Conservation (phyloP, 495 filamentous ascomycete species). For the Penicillium bialowiezense region DNA sequence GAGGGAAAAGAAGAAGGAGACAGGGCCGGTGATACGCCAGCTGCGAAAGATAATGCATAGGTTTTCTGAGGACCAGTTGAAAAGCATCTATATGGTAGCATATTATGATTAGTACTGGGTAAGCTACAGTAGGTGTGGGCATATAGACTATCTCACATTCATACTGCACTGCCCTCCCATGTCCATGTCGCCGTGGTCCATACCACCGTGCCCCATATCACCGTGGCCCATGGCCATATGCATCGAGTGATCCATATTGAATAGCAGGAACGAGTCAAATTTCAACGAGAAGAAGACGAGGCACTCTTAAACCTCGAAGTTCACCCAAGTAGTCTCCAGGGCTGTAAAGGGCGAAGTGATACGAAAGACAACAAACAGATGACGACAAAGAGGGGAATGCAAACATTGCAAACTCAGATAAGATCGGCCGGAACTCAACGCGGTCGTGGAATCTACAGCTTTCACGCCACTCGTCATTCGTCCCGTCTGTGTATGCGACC, state of each 20-base stretch:
- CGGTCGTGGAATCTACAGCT: no score
- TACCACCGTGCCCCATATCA: slow-evolving; percentile 40
- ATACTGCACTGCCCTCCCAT: slow-evolving; percentile 72
- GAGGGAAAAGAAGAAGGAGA: slow-evolving; percentile 75
- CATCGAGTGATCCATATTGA: slow-evolving; percentile 39
- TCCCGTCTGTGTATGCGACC: neutral
- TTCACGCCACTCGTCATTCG: neutral
- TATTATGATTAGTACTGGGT: no score
- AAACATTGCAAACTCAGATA: slow-evolving; percentile 45
- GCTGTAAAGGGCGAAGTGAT: neutral
- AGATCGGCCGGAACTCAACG: no score
- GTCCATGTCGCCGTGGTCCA: slow-evolving; percentile 56
- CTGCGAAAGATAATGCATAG: slow-evolving; percentile 92
- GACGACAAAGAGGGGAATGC: slow-evolving; percentile 23
- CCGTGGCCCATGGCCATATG: slow-evolving; percentile 45
- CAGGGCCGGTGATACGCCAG: slow-evolving; percentile 78
- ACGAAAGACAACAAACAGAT: slow-evolving; percentile 6
- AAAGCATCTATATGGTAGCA: slow-evolving; percentile 70
- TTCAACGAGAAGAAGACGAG: no score
- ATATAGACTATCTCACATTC: slow-evolving; percentile 57
- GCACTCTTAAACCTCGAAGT: no score
- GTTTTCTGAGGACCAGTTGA: slow-evolving; percentile 88
- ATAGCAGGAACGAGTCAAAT: neutral
- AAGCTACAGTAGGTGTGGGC: neutral
- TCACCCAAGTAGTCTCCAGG: no score